Percentiles rank a stretch among this genome's conserved stretches.
These are phyloP conservation scores for Ambispora gerdemannii DNA, from an alignment of 192 early-diverging fungal genomes.

Conservation along the genomic window DNA sequence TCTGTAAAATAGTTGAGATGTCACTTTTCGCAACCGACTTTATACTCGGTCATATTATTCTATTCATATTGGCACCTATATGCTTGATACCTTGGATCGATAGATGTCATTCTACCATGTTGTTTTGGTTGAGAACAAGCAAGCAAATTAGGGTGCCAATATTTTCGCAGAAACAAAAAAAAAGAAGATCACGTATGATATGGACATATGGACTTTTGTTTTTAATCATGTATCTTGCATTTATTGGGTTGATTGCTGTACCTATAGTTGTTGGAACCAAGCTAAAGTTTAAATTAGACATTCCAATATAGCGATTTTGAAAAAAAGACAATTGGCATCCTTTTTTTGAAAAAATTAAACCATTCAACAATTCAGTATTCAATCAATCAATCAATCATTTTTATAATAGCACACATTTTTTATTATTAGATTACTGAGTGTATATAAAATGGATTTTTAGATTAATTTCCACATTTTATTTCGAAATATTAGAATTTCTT, in stretches of 20 bases:
- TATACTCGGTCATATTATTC: slow-evolving; percentile 70
- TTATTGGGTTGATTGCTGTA: slow-evolving; percentile 61
- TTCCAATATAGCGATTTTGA: too few species aligned
- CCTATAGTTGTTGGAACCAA: slow-evolving; percentile 56
- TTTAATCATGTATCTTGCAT: slow-evolving; percentile 55
- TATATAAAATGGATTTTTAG: too few species aligned
- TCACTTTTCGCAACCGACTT: slow-evolving; percentile 76
- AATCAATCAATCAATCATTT: too few species aligned
- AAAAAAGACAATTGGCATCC: too few species aligned
- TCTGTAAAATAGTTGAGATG: slow-evolving; percentile 85
- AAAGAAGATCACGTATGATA: slow-evolving; percentile 58
- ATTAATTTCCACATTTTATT: too few species aligned
- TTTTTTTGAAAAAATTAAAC: too few species aligned
- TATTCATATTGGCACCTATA: slow-evolving; percentile 71
- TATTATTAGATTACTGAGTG: too few species aligned
- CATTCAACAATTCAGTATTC: too few species aligned
- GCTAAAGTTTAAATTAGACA: background rate
- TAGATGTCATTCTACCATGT: slow-evolving; percentile 73
- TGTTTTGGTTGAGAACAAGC: slow-evolving; percentile 80
- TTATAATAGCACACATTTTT: too few species aligned
- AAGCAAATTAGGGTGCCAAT: slow-evolving; percentile 75
- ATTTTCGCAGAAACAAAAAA: slow-evolving; percentile 62
- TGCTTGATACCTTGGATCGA: slow-evolving; percentile 72
- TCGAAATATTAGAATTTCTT: too few species aligned
- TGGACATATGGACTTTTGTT: slow-evolving; percentile 72